Evolutionary conservation across 352 stramenopile genomes (phyloP).

Genomic region (Phytophthora cajani): DNA sequence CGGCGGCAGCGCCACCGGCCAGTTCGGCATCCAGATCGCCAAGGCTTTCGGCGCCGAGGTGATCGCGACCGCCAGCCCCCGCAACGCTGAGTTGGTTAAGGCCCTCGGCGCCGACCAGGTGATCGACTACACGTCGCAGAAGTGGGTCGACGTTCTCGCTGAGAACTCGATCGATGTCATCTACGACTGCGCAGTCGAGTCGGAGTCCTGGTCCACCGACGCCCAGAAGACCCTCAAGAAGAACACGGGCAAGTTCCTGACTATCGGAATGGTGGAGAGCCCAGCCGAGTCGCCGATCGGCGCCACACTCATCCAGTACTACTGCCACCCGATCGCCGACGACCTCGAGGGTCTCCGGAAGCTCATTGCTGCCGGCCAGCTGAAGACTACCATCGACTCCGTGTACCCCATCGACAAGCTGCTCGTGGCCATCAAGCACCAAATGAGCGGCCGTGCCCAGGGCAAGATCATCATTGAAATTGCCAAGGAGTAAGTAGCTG

Average conservation of each 20-base stretch:
- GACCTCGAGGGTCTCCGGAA: constrained; percentile 44
- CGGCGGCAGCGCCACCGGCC: constrained; percentile 58
- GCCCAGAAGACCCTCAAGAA: constrained; percentile 41
- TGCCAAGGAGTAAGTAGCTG: neutral
- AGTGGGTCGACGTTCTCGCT: constrained; percentile 35
- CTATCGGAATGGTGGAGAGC: constrained; percentile 20
- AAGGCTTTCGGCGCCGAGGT: constrained; percentile 47
- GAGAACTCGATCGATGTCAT: constrained; percentile 45
- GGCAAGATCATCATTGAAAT: constrained; percentile 3
- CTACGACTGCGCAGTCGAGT: constrained; percentile 41
- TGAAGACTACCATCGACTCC: constrained; percentile 1
- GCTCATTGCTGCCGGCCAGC: neutral
- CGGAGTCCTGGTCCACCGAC: constrained; percentile 36
- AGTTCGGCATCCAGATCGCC: constrained; percentile 64
- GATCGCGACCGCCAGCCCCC: constrained; percentile 51
- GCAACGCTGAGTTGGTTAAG: constrained; percentile 48
- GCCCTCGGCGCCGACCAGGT: constrained; percentile 53
- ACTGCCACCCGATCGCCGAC: constrained; percentile 19
- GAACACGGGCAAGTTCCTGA: constrained; percentile 39
- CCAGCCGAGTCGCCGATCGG: constrained; percentile 56
- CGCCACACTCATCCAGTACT: constrained; percentile 32
- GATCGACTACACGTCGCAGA: constrained; percentile 66
- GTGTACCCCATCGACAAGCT: neutral
- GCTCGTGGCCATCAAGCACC: neutral
- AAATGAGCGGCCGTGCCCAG: neutral